These are phyloP conservation scores for Mycena haematopus DNA, from an alignment of 768 basidiomycete species.

Conservation along the genomic window DNA sequence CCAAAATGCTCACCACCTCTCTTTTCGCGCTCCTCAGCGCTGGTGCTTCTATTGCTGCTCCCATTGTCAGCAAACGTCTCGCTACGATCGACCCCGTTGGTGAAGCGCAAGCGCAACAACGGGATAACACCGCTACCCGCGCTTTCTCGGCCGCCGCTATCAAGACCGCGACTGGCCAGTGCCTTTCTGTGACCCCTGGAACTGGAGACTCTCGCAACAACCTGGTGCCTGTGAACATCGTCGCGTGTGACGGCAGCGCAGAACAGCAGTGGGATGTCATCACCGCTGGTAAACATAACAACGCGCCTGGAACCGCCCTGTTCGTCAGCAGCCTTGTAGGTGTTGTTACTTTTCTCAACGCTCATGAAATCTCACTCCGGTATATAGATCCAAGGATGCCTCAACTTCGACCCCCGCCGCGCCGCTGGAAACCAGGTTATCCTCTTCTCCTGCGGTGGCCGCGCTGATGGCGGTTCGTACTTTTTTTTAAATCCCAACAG, in stretches of 20 bases:
- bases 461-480: conserved; percentile 20
- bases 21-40: conserved; percentile 28
- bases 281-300: conserved; percentile 31
- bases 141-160: conserved; percentile 6
- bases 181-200: conserved; percentile 25
- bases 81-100: conserved; percentile 24
- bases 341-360: not conserved
- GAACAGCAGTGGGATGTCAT: conserved; percentile 32
- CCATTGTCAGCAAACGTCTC: conserved; percentile 18
- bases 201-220: conserved; percentile 34
- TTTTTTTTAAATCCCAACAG: too few relatives aligned
- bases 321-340: conserved; percentile 27
- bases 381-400: conserved; percentile 30
- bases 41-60: conserved; percentile 27
- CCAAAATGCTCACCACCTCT: conserved; percentile 26
- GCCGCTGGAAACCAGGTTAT: conserved; percentile 31
- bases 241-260: conserved; percentile 28
- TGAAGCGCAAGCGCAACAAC: conserved; percentile 29
- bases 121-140: conserved; percentile 32
- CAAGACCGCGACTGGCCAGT: conserved; percentile 28
- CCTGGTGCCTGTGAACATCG: conserved; percentile 28
- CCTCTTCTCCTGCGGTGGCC: conserved; percentile 25
- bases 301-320: conserved; percentile 28
- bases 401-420: conserved; percentile 34
- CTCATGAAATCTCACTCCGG: not conserved